Percentiles rank a stretch among this genome's conserved stretches.
Evolutionary conservation across 2,329 filamentous ascomycete species (phyloP).

Genomic region (Trichoderma sp.): DNA sequence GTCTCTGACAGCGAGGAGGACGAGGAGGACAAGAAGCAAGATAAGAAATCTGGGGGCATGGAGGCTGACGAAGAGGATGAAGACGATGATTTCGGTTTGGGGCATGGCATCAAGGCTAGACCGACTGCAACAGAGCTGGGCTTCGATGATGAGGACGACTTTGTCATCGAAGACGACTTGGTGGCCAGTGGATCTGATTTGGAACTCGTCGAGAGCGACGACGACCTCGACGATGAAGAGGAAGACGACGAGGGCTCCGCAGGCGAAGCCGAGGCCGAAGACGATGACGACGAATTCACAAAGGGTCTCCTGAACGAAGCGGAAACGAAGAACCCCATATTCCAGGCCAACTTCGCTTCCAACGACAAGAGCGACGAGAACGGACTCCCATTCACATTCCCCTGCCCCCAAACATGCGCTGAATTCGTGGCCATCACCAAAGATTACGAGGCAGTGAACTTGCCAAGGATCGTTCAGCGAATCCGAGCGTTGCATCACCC

Average conservation of each 20-base stretch:
- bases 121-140: slow-evolving; percentile 65
- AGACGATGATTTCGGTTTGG: slow-evolving; percentile 58
- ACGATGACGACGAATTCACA: slow-evolving; percentile 71
- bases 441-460: slow-evolving; percentile 62
- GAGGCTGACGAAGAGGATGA: slow-evolving; percentile 46
- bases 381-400: slow-evolving; percentile 78
- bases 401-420: slow-evolving; percentile 76
- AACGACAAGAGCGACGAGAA: slow-evolving; percentile 51
- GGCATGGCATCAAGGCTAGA: slow-evolving; percentile 58
- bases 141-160: slow-evolving; percentile 93
- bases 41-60: slow-evolving; percentile 42
- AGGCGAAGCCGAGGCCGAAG: slow-evolving; percentile 48
- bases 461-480: slow-evolving; percentile 80
- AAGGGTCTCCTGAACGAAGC: slow-evolving; percentile 65
- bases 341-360: slow-evolving; percentile 50
- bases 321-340: slow-evolving; percentile 57
- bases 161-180: slow-evolving; percentile 84
- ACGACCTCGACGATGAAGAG: slow-evolving; percentile 53
- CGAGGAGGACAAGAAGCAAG: slow-evolving; percentile 44
- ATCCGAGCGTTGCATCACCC: slow-evolving; percentile 93
- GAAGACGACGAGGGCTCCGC: slow-evolving; percentile 45
- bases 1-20: slow-evolving; percentile 66
- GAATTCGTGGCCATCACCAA: slow-evolving; percentile 71
- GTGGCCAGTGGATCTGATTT: slow-evolving; percentile 77
- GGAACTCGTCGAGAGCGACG: slow-evolving; percentile 59